These are phyloP conservation scores for Cetradonia linearis DNA, from an alignment of 495 filamentous ascomycete genomes.

Conservation along the genomic window DNA sequence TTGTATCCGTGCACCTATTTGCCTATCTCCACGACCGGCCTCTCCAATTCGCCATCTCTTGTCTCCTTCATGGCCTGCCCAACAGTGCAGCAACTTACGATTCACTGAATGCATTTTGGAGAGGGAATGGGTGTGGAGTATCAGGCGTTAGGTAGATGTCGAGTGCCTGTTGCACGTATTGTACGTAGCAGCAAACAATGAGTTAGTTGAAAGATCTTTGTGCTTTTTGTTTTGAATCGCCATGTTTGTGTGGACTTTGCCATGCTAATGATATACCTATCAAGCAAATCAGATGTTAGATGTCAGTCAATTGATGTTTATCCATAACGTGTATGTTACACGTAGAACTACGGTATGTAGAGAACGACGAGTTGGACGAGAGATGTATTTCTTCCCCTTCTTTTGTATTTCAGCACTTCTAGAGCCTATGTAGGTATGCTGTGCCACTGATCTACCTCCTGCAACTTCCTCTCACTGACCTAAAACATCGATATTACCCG, in stretches of 20 bases:
- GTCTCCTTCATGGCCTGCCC: too few relatives aligned
- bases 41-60: background rate
- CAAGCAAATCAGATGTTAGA: too few relatives aligned
- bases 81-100: background rate
- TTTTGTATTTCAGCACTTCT: background rate
- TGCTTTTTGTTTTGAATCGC: background rate
- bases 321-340: background rate
- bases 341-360: background rate
- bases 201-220: background rate
- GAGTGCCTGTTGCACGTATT: background rate
- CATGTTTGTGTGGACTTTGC: background rate
- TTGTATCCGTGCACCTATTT: background rate
- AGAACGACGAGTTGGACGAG: background rate
- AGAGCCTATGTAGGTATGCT: background rate
- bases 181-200: background rate
- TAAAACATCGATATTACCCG: background rate
- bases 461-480: background rate
- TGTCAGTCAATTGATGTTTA: too few relatives aligned
- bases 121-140: background rate
- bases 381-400: background rate
- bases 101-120: background rate
- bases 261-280: background rate
- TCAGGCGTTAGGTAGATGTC: background rate
- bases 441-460: background rate
- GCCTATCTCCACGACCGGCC: background rate